Evolutionary conservation across 371 early-diverging fungal genomes (phyloP).

Genomic region (Mortierella sp.): DNA sequence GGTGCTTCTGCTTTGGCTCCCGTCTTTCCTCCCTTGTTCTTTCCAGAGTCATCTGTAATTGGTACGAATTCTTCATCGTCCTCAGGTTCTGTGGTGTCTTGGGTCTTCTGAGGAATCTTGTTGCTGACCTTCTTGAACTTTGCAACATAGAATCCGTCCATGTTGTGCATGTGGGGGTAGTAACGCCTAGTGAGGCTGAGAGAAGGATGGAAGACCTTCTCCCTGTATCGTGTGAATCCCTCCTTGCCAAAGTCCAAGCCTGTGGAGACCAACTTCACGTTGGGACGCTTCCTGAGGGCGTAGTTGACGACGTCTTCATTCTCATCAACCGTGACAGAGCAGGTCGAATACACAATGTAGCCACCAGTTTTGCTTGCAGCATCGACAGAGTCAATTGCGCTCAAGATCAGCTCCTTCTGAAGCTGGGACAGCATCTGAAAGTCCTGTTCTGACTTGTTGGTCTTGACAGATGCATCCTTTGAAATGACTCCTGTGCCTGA

Average conservation of each 20-base stretch:
- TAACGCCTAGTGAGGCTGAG: slow-evolving; percentile 90
- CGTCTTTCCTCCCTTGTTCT: slow-evolving; percentile 50
- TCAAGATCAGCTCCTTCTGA: slow-evolving; percentile 96
- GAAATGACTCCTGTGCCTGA: slow-evolving; percentile 99
- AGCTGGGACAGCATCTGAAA: slow-evolving; percentile 90
- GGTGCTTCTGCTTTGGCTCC: slow-evolving; percentile 44
- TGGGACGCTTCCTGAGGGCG: slow-evolving; percentile 93
- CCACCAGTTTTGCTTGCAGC: slow-evolving; percentile 94
- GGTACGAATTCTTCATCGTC: slow-evolving; percentile 45
- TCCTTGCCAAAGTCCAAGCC: slow-evolving; percentile 94
- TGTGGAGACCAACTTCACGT: slow-evolving; percentile 91
- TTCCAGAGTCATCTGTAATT: slow-evolving; percentile 41
- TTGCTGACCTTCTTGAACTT: slow-evolving; percentile 93
- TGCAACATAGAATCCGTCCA: slow-evolving; percentile 99
- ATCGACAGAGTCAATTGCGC: slow-evolving; percentile 98
- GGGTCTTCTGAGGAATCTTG: slow-evolving; percentile 61
- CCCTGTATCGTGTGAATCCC: slow-evolving; percentile 91
- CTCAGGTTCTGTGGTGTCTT: slow-evolving; percentile 45
- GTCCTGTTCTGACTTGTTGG: slow-evolving; percentile 93
- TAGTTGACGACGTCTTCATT: slow-evolving; percentile 99
- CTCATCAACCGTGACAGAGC: slow-evolving; percentile 99
- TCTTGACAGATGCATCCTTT: slow-evolving; percentile 97
- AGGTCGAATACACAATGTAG: slow-evolving; percentile 98
- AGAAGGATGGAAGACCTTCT: slow-evolving; percentile 89
- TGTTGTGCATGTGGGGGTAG: slow-evolving; percentile 99